A percentile compares a stretch with the other conserved stretches of the same genome.
These are phyloP conservation scores for Thermomyces lanuginosus DNA, from an alignment of 2,329 filamentous ascomycete genomes.

Conservation along the genomic window DNA sequence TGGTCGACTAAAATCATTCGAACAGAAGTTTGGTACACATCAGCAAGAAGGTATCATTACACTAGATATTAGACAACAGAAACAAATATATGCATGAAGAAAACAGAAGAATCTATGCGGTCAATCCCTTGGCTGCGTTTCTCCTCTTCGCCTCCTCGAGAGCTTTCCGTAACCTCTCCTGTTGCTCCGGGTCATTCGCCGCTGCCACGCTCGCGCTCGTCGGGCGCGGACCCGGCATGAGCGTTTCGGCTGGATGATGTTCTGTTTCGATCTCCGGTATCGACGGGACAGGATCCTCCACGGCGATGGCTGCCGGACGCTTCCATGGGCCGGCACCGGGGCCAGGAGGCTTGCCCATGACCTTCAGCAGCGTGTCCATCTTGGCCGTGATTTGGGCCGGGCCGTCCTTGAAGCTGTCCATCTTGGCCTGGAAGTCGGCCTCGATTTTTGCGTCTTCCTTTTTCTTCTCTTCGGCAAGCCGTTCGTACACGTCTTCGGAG, in stretches of 20 bases:
- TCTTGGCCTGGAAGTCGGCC: slow-evolving; percentile 24
- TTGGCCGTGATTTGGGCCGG: slow-evolving; percentile 21
- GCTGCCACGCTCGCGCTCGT: slow-evolving; percentile 6
- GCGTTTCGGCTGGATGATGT: slow-evolving; percentile 4
- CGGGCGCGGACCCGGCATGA: slow-evolving; percentile 13
- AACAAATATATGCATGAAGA: not conserved
- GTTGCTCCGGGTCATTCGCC: slow-evolving; percentile 26
- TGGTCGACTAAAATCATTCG: too few relatives aligned
- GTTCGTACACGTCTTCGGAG: slow-evolving; percentile 25
- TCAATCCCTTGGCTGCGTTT: slow-evolving; percentile 26
- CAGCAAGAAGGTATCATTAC: too few relatives aligned
- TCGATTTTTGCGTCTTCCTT: slow-evolving; percentile 34
- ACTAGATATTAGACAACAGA: slow-evolving; percentile 4
- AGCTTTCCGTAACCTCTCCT: slow-evolving; percentile 33
- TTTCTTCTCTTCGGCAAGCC: slow-evolving; percentile 30
- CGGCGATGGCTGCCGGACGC: slow-evolving; percentile 6
- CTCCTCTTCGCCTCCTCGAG: slow-evolving; percentile 39
- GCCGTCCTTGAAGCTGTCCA: slow-evolving; percentile 26
- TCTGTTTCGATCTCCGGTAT: slow-evolving; percentile 2
- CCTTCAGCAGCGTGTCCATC: slow-evolving; percentile 24
- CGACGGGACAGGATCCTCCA: slow-evolving; percentile 1
- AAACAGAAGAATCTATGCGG: slow-evolving; percentile 4
- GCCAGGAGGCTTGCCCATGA: slow-evolving; percentile 17
- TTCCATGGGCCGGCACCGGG: slow-evolving; percentile 8
- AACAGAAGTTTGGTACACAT: too few relatives aligned